phyloP scores from a whole-genome alignment of 495 filamentous ascomycete species.

The Penicillium silybi region DNA sequence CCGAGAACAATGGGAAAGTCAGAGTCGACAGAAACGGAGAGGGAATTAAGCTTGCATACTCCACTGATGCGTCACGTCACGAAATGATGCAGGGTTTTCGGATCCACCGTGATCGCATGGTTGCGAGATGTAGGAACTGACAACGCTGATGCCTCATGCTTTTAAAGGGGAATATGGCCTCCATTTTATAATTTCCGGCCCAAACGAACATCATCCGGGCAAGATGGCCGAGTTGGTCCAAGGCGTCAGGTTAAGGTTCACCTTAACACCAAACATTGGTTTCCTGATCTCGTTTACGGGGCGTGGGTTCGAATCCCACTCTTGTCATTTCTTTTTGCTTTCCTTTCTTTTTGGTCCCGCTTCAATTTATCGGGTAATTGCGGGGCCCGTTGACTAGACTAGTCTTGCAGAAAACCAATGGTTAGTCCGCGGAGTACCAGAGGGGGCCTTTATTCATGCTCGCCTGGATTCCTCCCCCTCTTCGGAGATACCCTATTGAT shows the following conservation, averaged over 20 bases:
- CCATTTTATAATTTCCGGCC: not conserved
- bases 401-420: too few relatives aligned
- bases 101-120: constrained; percentile 1
- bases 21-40: not conserved
- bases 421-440: too few relatives aligned
- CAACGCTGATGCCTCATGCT: not conserved
- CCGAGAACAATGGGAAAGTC: not conserved
- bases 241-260: constrained; percentile 37
- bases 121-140: not conserved
- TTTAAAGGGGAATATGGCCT: not conserved
- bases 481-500: not conserved
- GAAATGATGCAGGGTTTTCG: constrained; percentile 7
- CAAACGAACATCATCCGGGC: not conserved
- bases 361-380: not conserved
- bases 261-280: constrained; percentile 20
- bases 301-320: constrained; percentile 40
- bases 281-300: constrained; percentile 29
- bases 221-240: constrained; percentile 40
- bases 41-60: constrained; percentile 7
- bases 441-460: not conserved
- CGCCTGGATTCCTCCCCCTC: not conserved
- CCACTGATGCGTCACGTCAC: constrained; percentile 3
- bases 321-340: constrained; percentile 24
- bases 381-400: too few relatives aligned
- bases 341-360: not conserved